Evolutionary conservation across 176 grass and related monocot genomes (phyloP).

Genomic region (Carex pumila): DNA sequence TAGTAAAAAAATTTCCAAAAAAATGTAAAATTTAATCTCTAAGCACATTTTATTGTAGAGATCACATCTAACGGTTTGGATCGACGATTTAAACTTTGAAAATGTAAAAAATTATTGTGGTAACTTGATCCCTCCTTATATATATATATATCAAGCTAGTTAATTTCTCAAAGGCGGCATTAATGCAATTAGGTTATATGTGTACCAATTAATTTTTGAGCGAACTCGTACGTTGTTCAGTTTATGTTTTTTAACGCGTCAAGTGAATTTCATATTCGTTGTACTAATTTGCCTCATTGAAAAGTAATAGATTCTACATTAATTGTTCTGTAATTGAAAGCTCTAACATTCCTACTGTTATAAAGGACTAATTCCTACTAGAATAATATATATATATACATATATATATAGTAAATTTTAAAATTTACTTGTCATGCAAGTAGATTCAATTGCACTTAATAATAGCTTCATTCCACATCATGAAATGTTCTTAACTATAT

Average conservation of each 20-base stretch:
- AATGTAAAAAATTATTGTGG: too few species aligned
- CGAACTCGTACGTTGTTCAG: neutral
- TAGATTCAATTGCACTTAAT: slow-evolving; percentile 1
- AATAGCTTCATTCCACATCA: neutral
- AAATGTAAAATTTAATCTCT: too few species aligned
- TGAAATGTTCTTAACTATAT: neutral
- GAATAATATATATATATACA: too few species aligned
- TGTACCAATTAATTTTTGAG: too few species aligned
- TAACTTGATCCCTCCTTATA: too few species aligned
- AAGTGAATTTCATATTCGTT: neutral
- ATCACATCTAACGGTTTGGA: too few species aligned
- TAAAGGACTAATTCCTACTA: neutral
- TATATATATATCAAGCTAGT: too few species aligned
- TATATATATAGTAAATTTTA: neutral
- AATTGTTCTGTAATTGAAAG: neutral
- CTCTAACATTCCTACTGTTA: neutral
- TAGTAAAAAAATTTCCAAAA: too few species aligned
- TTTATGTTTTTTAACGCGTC: neutral
- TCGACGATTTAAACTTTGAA: too few species aligned
- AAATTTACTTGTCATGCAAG: neutral
- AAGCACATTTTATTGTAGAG: too few species aligned
- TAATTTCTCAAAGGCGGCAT: too few species aligned
- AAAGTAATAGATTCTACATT: neutral
- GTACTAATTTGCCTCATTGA: neutral
- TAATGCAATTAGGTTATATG: too few species aligned